A percentile compares a stretch with the other conserved stretches of the same genome.
These are phyloP conservation scores for Melanopsichium pennsylvanicum DNA, from an alignment of 1,284 basidiomycete genomes.

Conservation along the genomic window DNA sequence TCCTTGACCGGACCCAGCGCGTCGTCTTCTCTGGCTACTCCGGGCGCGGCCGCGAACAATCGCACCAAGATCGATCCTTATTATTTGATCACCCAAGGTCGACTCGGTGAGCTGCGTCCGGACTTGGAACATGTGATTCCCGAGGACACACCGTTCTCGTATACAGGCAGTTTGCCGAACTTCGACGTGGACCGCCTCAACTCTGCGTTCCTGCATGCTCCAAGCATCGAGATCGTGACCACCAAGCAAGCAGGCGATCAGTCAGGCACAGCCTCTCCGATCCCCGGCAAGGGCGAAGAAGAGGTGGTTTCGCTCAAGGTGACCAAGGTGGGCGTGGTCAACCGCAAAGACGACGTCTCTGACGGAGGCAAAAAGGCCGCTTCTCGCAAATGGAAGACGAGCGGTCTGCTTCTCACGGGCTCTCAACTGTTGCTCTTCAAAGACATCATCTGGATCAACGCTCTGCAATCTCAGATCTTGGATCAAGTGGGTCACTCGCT, in stretches of 20 bases:
- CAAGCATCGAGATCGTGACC: conserved; percentile 59
- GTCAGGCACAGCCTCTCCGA: conserved; percentile 4
- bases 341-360: conserved; percentile 76
- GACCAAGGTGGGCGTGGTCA: conserved; percentile 81
- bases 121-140: conserved; percentile 53
- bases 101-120: conserved; percentile 74
- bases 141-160: conserved; percentile 52
- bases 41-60: conserved; percentile 10
- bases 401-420: conserved; percentile 84
- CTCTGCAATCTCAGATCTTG: conserved; percentile 71
- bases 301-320: conserved; percentile 72
- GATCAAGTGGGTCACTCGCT: conserved; percentile 51
- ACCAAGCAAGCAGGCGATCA: conserved; percentile 19
- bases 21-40: conserved; percentile 13
- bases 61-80: conserved; percentile 85
- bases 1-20: conserved; percentile 3
- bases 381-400: conserved; percentile 86
- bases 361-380: conserved; percentile 79
- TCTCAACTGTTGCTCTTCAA: conserved; percentile 93
- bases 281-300: conserved; percentile 11
- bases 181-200: conserved; percentile 47
- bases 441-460: conserved; percentile 75
- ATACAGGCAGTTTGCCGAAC: conserved; percentile 33
- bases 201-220: conserved; percentile 50
- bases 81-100: conserved; percentile 80